Evolutionary conservation across 371 early-diverging fungal genomes (phyloP), one percentile per base, ranked within the genome.

Genomic region (Mucor velutinosus): DNA sequence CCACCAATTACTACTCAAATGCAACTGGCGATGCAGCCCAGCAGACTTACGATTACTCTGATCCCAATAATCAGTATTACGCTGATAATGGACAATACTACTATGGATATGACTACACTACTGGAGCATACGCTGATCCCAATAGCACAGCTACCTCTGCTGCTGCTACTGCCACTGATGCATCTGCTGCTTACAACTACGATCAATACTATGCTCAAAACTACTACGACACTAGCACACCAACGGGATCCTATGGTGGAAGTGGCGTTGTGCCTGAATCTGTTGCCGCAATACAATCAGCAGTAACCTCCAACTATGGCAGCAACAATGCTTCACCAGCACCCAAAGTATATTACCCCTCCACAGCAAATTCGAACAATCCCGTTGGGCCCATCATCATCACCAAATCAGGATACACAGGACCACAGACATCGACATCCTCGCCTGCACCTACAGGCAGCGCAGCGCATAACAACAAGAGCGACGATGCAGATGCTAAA

Each of bases 51-150:
- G 64, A 70, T 17, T 65, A 66, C 39, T 15, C 66, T 15, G 62
- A 70, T 70, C 62, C 66, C 12, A 66, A 62, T 30, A 55, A 12
- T 30, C 65, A 65, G 35, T 65, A 66, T 21, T 68, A 67, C 35
- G 57, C 47, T 61, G 64, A 72, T 59, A 64, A 60, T 17, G 51
- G 64, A 17, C 67, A 72, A 25, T 72, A 75, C 30, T 77, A 76
- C 61, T 71, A 70, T 29, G 73, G 75, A 12, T 75, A 79, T 56
- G 76, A 78, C 49, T 78, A 80, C 35, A 62, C 62, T 14, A 63
- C 58, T 29, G 70, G 66, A 49, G n/a, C 64, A 7, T 67, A 72
- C 29, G 30, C 47, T 43, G 72, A 67, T 51, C 32, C 67, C 7
- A 68, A 33, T 19, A 41, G 17, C 41, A 41, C 33, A 1, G 8